These are phyloP conservation scores for Martiniozyma asiatica DNA, from an alignment of 1,139 yeast species.

Conservation along the genomic window DNA sequence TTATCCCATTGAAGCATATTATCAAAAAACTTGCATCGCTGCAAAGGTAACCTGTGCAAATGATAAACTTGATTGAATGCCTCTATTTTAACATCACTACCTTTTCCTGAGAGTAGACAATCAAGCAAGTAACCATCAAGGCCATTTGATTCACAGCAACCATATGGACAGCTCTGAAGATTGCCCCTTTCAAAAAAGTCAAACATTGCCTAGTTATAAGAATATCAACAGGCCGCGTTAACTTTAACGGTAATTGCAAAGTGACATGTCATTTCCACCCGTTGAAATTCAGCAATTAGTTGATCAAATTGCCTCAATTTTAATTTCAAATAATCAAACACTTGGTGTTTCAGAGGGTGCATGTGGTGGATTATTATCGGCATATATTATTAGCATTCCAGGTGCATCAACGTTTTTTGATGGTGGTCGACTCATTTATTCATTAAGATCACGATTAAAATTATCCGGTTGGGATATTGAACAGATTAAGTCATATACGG, in stretches of 20 bases:
- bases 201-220: too few relatives aligned
- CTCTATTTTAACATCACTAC: constrained; percentile 34
- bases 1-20: constrained; percentile 37
- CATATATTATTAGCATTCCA: constrained; percentile 68
- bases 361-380: constrained; percentile 77
- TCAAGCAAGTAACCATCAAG: constrained; percentile 19
- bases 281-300: constrained; percentile 39
- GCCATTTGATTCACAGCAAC: too few relatives aligned
- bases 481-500: constrained; percentile 62
- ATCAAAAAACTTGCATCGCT: constrained; percentile 34
- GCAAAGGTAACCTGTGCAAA: constrained; percentile 34
- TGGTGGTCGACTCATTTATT: constrained; percentile 74
- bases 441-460: constrained; percentile 60
- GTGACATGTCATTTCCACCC: constrained; percentile 55
- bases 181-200: too few relatives aligned
- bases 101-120: constrained; percentile 32
- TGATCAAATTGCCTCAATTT: constrained; percentile 40
- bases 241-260: too few relatives aligned
- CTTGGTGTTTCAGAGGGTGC: constrained; percentile 80
- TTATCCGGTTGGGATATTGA: constrained; percentile 67
- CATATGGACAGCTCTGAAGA: too few relatives aligned
- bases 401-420: constrained; percentile 78
- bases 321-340: constrained; percentile 45
- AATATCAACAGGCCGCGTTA: too few relatives aligned
- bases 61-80: constrained; percentile 33